Conservation (phyloP, 2,329 filamentous ascomycete genomes). For the Cladosporium sp. region DNA sequence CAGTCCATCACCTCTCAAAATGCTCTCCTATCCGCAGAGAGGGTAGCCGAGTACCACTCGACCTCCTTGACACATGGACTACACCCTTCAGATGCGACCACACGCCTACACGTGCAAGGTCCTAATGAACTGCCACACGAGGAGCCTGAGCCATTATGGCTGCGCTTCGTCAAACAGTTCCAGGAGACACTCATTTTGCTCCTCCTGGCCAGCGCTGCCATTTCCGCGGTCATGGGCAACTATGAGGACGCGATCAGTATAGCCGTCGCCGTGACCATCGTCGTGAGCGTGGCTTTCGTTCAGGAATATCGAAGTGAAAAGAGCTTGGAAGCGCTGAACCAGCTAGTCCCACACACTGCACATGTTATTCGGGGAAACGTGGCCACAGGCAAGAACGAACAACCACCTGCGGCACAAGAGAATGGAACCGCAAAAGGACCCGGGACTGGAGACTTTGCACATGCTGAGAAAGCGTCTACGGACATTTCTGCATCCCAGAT, state of each 20-base stretch:
- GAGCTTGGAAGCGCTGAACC: slow-evolving; percentile 90
- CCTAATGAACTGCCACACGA: slow-evolving; percentile 95
- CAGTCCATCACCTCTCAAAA: slow-evolving; percentile 54
- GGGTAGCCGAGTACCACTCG: slow-evolving; percentile 74
- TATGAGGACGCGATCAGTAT: slow-evolving; percentile 95
- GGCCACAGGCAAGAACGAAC: slow-evolving; percentile 36
- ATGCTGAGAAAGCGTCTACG: slow-evolving; percentile 71
- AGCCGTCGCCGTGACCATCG: slow-evolving; percentile 92
- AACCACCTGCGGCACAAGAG: slow-evolving; percentile 34
- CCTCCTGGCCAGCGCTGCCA: slow-evolving; percentile 82
- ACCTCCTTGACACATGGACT: slow-evolving; percentile 85
- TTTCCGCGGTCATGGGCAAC: slow-evolving; percentile 90
- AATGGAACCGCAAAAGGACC: slow-evolving; percentile 53
- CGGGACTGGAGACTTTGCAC: slow-evolving; percentile 60
- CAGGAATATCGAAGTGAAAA: slow-evolving; percentile 98
- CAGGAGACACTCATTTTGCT: slow-evolving; percentile 92
- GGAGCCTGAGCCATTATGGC: slow-evolving; percentile 88
- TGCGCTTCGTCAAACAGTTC: slow-evolving; percentile 94
- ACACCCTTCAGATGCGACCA: slow-evolving; percentile 75
- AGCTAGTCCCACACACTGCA: slow-evolving; percentile 91
- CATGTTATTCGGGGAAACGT: slow-evolving; percentile 72
- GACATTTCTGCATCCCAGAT: slow-evolving; percentile 86
- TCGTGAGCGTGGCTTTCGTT: slow-evolving; percentile 92
- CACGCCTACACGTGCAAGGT: slow-evolving; percentile 77
- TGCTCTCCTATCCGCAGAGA: slow-evolving; percentile 70